Evolutionary conservation across 2,329 filamentous ascomycete species (phyloP).

Genomic region (Neurospora sp.): DNA sequence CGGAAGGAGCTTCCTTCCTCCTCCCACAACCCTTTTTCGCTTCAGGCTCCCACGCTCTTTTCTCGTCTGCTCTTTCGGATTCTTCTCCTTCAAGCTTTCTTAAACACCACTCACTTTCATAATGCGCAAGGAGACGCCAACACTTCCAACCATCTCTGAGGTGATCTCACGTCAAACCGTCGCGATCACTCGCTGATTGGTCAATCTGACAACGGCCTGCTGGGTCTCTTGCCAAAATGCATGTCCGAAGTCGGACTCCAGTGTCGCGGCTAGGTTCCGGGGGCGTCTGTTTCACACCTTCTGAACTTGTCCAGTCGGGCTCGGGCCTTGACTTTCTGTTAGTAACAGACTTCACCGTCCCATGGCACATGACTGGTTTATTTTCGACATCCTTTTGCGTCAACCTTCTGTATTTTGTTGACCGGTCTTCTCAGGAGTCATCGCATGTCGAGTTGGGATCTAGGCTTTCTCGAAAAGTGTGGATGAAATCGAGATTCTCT

Average conservation of each 20-base stretch:
- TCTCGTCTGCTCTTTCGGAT: background rate
- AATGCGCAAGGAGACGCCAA: background rate
- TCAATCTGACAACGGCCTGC: background rate
- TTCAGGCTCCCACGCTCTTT: background rate
- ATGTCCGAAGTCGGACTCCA: background rate
- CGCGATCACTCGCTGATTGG: background rate
- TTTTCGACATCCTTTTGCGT: background rate
- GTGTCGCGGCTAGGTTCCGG: too few species aligned
- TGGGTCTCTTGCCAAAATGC: background rate
- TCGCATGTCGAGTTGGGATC: background rate
- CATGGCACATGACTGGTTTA: conserved; percentile 13
- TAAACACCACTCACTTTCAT: background rate
- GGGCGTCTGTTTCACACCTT: background rate
- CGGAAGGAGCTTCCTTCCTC: background rate
- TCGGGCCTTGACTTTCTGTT: conserved; percentile 17
- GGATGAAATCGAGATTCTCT: background rate
- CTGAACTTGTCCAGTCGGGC: conserved; percentile 12
- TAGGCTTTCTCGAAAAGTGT: background rate
- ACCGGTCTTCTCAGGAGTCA: background rate
- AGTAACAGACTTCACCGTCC: conserved; percentile 12
- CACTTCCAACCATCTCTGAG: background rate
- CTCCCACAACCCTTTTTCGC: background rate
- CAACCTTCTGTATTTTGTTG: background rate
- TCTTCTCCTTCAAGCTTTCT: background rate
- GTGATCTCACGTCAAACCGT: background rate